Base-by-base conservation (phyloP, 2,329 filamentous ascomycete species). In the Apiospora sp. region DNA sequence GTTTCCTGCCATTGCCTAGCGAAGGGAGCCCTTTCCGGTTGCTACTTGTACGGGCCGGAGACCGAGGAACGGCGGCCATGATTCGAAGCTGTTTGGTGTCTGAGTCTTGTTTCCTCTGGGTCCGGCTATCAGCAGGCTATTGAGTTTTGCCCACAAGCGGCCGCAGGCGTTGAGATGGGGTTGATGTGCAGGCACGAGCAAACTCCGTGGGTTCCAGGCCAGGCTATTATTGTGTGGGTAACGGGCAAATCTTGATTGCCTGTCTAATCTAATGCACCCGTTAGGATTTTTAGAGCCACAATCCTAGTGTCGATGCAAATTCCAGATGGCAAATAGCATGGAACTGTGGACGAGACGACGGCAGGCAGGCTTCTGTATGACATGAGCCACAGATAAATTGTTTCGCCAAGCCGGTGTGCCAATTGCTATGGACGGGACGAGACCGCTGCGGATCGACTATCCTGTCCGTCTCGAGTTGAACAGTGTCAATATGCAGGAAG, bases 381-480 rank as follows among this genome's bases (percentile, higher is more conserved):
- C 34, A 64, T 64, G 58, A 64, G 58, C 58, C 34, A 34, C 58
- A 64, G 58, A 41, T 64, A 64, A 10, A 64, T 64, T 64, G 58
- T 64, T 64, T 64, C 58, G 58, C 58, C 58, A 64, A 64, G 58
- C 58, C 41, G 30, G 3, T 24, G 58, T 64, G 58, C 24, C 58
- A 64, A 34, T 41, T 41, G 37, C 37, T 41, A 41, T 41, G 58
- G 34, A 64, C 58, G 58, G 58, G 34, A 64, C 58, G 58, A n/a
- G 22, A 19, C 19, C 51, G 27, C 5, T 14, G 14, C 24, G 27
- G 51, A 16, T 24, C 4, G 51, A 19, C 51, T 58, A 41, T 41
- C 37, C 37, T 41, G 51, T 58, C n/a, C 16, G 54, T 37, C 54
- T 61, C 30, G 54, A 37, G 54, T 61, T 61, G 54, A 61, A 37